Conservation (phyloP, 176 grass and related monocot genomes). For the Zea luxurians region DNA sequence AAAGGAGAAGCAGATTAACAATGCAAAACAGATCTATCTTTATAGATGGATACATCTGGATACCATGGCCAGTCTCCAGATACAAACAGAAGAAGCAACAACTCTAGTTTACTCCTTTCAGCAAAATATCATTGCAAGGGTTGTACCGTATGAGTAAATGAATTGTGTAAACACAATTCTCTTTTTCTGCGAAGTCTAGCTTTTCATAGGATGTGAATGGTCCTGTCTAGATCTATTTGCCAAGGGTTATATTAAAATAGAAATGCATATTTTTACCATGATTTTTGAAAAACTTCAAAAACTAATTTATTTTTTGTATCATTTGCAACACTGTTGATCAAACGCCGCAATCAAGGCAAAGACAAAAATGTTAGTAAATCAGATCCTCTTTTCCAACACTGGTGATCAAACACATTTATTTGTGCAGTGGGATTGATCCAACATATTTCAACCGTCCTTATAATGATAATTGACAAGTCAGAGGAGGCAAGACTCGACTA, state of each 20-base stretch:
- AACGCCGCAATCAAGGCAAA: neutral
- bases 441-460: neutral
- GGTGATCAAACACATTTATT: too few relatives aligned
- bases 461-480: neutral
- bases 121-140: slow-evolving; percentile 10
- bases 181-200: neutral
- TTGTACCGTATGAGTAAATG: neutral
- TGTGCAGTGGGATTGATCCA: neutral
- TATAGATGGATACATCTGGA: neutral
- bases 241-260: slow-evolving; percentile 12
- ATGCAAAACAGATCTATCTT: neutral
- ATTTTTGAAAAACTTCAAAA: slow-evolving; percentile 2
- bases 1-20: slow-evolving; percentile 3
- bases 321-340: neutral
- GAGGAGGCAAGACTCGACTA: neutral
- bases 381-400: too few relatives aligned
- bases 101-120: neutral
- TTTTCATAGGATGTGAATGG: neutral
- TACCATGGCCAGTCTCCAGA: neutral
- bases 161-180: neutral
- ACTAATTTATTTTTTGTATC: neutral
- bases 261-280: slow-evolving; percentile 21
- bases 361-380: neutral
- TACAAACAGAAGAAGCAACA: neutral
- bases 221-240: neutral